Base-by-base conservation (phyloP, 2,329 filamentous ascomycete genomes). In the Cladophialophora psammophila region DNA sequence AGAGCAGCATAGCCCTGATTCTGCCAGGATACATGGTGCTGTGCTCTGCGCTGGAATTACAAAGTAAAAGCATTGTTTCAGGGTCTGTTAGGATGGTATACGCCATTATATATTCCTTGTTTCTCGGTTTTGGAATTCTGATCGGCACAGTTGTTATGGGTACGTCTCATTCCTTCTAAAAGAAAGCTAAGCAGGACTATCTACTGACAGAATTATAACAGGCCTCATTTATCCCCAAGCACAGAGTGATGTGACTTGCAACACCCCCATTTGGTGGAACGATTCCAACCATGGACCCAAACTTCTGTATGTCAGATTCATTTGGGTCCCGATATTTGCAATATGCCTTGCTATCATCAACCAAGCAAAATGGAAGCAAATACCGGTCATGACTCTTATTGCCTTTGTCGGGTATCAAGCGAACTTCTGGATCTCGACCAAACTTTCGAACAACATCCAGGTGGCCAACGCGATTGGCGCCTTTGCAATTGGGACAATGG, bases 381-480 rank as follows among this genome's bases (percentile, higher is more conserved):
- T 88, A 36, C 91, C 91, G 0, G 84, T 91, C 59, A 94, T 94
- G 91, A 80, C 91, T 3, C 53, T 87, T 66, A 93, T 96, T 73
- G 87, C 91, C 0, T 80, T 93, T 36, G 86, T 87, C 0, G 92
- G 92, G 8, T 95, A 91, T 75, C 82, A 88, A 7, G 90, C 92
- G 73, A 94, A 91, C 78, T 91, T 87, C 79, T 93, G 91, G 78
- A 88, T 86, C 13, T 86, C 87, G 36, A 81, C 84, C 35, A 87
- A 86, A 70, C 92, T 94, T 75, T 80, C 84, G 31, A 86, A 84
- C 58, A 93, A 92, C 73, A 86, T 87, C 0, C 91, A 94, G 71
- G 87, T 96, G 36, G 88, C 89, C 63, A 93, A 91, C 78, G 92
- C 91, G 50, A 84, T 95, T 1, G 91, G 91, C 36, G 91, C 92